Base-by-base conservation (phyloP, 2,329 filamentous ascomycete species). In the Reticulascus tulasneorum region DNA sequence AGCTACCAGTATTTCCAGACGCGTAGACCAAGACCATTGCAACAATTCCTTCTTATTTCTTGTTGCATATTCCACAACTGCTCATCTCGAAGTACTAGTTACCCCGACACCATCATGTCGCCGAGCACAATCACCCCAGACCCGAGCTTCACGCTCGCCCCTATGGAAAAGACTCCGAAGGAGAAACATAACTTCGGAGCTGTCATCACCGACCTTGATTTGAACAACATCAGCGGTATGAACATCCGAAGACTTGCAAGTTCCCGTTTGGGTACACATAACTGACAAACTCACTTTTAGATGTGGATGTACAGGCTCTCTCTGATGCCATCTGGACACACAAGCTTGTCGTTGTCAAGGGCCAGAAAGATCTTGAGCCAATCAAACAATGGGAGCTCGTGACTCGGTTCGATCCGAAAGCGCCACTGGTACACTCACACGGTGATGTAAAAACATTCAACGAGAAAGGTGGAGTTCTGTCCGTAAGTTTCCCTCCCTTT, bases 381-480 rank as follows among this genome's bases (percentile, higher is more conserved):
- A 51, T 53, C 24, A 66, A 67, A 44, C 64, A 69, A 29, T 69
- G 63, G 66, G 63, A 68, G 25, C 49, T 69, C 3, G 60, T 69
- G 7, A 58, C 54, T 5, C 54, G 61, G 5, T 63, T 69, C 30
- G 66, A 70, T 32, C 64, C 64, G 0, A 42, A 54, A 6, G 63
- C 65, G 5, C 53, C 54, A 2, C 50, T 60, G 21, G 53, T 68
- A 2, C 61, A 66, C 40, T 63, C 60, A 3, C 62, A 68, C 33
- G 62, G 64, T 7, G 56, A 61, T 22, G 36, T 66, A n/a, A 59
- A 63, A 39, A 56, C 59, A 2, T 68, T 68, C 45, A 54, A 61
- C 19, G 58, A 57, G 35, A 53, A 56, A 19, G 63, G 62, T 7
- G 64, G 60, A 2, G 44, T 67, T 23, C 51, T 67, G 20, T 51